Percentiles rank a stretch among this genome's conserved stretches.
These are phyloP conservation scores for Delphinella strobiligena DNA, from an alignment of 2,329 filamentous ascomycete genomes.

Conservation along the genomic window DNA sequence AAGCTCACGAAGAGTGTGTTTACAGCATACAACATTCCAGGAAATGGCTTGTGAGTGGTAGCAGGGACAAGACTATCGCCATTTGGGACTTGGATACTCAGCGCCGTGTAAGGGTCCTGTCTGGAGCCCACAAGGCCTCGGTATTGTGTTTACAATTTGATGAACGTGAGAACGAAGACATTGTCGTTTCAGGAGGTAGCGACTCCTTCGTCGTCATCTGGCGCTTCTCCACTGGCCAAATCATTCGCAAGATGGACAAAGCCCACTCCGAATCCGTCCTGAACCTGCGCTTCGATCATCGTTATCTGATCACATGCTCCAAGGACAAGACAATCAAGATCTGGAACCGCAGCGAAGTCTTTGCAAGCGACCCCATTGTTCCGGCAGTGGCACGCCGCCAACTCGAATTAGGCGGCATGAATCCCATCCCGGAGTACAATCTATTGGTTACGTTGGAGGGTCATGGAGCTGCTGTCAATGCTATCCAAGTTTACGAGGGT, in stretches of 20 bases:
- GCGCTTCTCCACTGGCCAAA: conserved; percentile 60
- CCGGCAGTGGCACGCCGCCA: conserved; percentile 16
- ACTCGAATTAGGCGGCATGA: conserved; percentile 34
- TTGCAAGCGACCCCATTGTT: conserved; percentile 26
- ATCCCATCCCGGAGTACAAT: conserved; percentile 54
- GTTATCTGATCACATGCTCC: conserved; percentile 88
- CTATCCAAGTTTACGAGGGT: conserved; percentile 75
- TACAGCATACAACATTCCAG: conserved; percentile 86
- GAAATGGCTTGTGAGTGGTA: conserved; percentile 83
- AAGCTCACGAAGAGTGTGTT: conserved; percentile 84
- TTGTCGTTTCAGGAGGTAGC: conserved; percentile 14
- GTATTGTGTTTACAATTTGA: conserved; percentile 95
- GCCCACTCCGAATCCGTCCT: conserved; percentile 86
- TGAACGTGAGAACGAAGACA: conserved; percentile 50
- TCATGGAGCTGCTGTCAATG: conserved; percentile 87
- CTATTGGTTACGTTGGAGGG: conserved; percentile 71
- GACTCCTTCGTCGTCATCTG: conserved; percentile 14
- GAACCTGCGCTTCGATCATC: conserved; percentile 83
- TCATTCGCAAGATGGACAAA: conserved; percentile 60
- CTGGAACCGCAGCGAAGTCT: conserved; percentile 70
- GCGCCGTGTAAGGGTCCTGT: conserved; percentile 40
- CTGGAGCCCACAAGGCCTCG: conserved; percentile 61
- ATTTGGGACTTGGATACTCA: conserved; percentile 83
- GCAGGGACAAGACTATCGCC: conserved; percentile 73
- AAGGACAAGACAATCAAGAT: conserved; percentile 97